Evolutionary conservation across 1,139 yeast genomes (phyloP).

Genomic region (Candida glucosophila): DNA sequence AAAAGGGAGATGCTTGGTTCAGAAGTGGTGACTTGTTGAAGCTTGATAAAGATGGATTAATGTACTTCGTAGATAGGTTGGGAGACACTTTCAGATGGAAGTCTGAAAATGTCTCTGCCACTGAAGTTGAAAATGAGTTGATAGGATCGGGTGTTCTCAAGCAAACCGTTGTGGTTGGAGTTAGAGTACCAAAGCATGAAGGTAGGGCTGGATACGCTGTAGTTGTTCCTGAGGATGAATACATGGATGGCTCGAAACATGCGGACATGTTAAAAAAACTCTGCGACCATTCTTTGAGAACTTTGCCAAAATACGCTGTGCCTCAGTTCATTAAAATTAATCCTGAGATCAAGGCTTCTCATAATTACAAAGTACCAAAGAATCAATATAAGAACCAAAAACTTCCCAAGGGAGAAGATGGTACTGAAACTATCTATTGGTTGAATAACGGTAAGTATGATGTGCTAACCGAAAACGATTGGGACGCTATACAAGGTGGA

Average conservation of each 20-base stretch:
- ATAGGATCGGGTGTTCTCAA: slow-evolving; percentile 47
- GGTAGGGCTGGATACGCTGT: slow-evolving; percentile 94
- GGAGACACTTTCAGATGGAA: slow-evolving; percentile 98
- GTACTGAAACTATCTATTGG: slow-evolving; percentile 63
- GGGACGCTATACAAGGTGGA: slow-evolving; percentile 45
- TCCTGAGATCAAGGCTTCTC: slow-evolving; percentile 54
- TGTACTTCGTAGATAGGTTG: slow-evolving; percentile 83
- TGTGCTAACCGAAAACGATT: slow-evolving; percentile 47
- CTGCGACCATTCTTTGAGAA: slow-evolving; percentile 25
- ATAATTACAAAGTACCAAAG: slow-evolving; percentile 84
- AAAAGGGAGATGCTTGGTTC: slow-evolving; percentile 86
- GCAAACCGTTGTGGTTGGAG: slow-evolving; percentile 85
- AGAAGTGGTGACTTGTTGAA: slow-evolving; percentile 80
- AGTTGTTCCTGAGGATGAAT: slow-evolving; percentile 42
- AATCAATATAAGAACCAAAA: slow-evolving; percentile 66
- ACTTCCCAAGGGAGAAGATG: slow-evolving; percentile 63
- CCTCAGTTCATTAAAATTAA: slow-evolving; percentile 78
- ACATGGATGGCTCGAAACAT: slow-evolving; percentile 13
- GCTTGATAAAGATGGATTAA: slow-evolving; percentile 58
- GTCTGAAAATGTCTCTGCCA: slow-evolving; percentile 89
- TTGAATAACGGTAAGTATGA: slow-evolving; percentile 49
- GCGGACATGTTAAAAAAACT: slow-evolving; percentile 24
- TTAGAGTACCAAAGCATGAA: slow-evolving; percentile 77
- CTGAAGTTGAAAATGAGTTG: slow-evolving; percentile 78
- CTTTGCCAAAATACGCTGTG: slow-evolving; percentile 79